Evolutionary conservation across 495 filamentous ascomycete genomes (phyloP).

Genomic region (Podospora anserina): DNA sequence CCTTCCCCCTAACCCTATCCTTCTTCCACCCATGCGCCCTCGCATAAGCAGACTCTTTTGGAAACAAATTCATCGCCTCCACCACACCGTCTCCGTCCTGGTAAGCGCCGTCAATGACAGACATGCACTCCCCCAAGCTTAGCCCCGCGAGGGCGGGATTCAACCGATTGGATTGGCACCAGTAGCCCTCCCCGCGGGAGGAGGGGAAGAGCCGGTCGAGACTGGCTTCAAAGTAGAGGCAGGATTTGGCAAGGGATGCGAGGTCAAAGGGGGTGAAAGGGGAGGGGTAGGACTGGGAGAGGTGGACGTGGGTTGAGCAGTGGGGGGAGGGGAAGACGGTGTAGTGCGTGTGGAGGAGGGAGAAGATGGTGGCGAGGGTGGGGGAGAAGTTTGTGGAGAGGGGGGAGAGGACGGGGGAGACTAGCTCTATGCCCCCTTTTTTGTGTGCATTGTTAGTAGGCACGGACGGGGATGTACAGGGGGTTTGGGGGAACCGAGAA

Average conservation of each 20-base stretch:
- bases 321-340: slow-evolving; percentile 16
- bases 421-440: slow-evolving; percentile 33
- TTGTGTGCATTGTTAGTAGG: neutral
- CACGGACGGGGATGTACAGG: too few species aligned
- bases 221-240: slow-evolving; percentile 31
- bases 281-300: slow-evolving; percentile 15
- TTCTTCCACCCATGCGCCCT: slow-evolving; percentile 18
- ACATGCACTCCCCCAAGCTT: slow-evolving; percentile 13
- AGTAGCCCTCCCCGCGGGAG: slow-evolving; percentile 21
- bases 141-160: slow-evolving; percentile 13
- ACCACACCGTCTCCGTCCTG: slow-evolving; percentile 13
- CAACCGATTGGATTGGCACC: slow-evolving; percentile 29
- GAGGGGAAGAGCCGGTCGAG: slow-evolving; percentile 27
- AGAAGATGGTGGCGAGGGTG: slow-evolving; percentile 28
- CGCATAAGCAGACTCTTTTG: slow-evolving; percentile 20
- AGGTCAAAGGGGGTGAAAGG: slow-evolving; percentile 20
- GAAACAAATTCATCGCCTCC: slow-evolving; percentile 27
- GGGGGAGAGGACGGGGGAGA: slow-evolving; percentile 29
- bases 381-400: slow-evolving; percentile 19
- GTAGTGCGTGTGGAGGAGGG: slow-evolving; percentile 16
- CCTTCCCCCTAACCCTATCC: slow-evolving; percentile 30
- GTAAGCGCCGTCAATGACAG: slow-evolving; percentile 14
- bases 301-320: slow-evolving; percentile 33
- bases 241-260: slow-evolving; percentile 25
- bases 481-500: too few species aligned